phyloP scores from a whole-genome alignment of 208 protist species.

The Acanthamoeba rhysodes region DNA sequence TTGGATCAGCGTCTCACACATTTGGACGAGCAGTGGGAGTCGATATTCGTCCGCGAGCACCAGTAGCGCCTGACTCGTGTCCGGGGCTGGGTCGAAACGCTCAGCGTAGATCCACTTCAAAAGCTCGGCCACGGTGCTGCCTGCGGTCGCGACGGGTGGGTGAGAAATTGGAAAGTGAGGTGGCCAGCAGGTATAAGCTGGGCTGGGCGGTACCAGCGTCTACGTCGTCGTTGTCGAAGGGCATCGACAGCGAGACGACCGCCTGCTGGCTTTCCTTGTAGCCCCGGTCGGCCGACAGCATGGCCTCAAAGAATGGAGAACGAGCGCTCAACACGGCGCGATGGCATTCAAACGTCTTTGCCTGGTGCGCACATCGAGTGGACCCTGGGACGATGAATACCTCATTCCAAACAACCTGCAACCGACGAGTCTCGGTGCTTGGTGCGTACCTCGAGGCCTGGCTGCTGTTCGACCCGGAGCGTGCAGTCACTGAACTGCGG shows the following conservation, averaged over 20 bases:
- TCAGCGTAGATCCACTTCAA: constrained; percentile 12
- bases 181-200: too few species aligned
- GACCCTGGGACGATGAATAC: too few species aligned
- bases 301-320: constrained; percentile 10
- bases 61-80: not conserved
- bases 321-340: constrained; percentile 26
- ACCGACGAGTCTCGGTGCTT: not conserved
- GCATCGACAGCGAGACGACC: not conserved
- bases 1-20: constrained; percentile 14
- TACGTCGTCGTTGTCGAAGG: not conserved
- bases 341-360: not conserved
- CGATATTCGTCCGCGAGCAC: constrained; percentile 1
- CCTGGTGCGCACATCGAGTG: too few species aligned
- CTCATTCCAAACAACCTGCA: too few species aligned
- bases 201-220: not conserved
- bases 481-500: constrained; percentile 1
- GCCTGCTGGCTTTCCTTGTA: constrained; percentile 29
- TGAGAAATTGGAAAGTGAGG: too few species aligned
- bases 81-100: not conserved
- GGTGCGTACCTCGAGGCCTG: not conserved
- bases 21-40: not conserved
- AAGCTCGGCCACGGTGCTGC: not conserved
- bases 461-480: not conserved
- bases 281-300: constrained; percentile 5
- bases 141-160: not conserved